Evolutionary conservation across 768 basidiomycete genomes (phyloP), one percentile per base, ranked within the genome.

Genomic region (Phlebiopsis gigantea): DNA sequence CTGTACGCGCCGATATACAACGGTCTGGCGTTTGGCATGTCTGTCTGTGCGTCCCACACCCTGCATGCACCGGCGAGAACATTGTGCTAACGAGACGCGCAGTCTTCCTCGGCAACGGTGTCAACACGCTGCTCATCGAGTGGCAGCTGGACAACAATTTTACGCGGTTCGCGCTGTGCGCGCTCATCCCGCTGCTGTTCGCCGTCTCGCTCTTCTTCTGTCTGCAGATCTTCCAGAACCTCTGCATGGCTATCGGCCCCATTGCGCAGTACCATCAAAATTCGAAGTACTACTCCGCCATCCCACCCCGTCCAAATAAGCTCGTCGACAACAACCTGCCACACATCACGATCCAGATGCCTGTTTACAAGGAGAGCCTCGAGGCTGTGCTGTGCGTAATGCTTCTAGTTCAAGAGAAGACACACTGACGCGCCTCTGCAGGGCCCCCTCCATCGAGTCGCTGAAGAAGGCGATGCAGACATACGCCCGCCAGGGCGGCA

Each of bases 401-500:
- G 5, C 28, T 31, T 12, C 52, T n/a, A n/a, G n/a, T n/a, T n/a
- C n/a, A n/a, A n/a, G n/a, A n/a, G n/a, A n/a, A n/a, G n/a, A n/a
- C n/a, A n/a, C n/a, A n/a, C n/a, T n/a, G n/a, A n/a, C n/a, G n/a
- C n/a, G n/a, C 21, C 46, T 21, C 4, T 41, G 14, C 46, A 71
- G 75, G 63, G 67, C 78, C 0, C 78, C 76, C 22, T 79, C 78
- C 0, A 76, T 80, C 56, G 74, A 79, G 30, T 82, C 80, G 2
- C 64, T 84, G 53, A 84, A 84, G 63, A 76, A 73, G 67, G 81
- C 82, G 6, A 82, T 84, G 73, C 79, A 80, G 61, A 83, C 81
- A 12, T 83, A 84, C 61, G 84, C 84, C 28, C 76, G 82, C 4
- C 83, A 85, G 61, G 84, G 83, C n/a, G 84, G 84, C 1, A 77